These are phyloP conservation scores for Lobosporangium transversale DNA, from an alignment of 192 early-diverging fungal species.

Conservation along the genomic window DNA sequence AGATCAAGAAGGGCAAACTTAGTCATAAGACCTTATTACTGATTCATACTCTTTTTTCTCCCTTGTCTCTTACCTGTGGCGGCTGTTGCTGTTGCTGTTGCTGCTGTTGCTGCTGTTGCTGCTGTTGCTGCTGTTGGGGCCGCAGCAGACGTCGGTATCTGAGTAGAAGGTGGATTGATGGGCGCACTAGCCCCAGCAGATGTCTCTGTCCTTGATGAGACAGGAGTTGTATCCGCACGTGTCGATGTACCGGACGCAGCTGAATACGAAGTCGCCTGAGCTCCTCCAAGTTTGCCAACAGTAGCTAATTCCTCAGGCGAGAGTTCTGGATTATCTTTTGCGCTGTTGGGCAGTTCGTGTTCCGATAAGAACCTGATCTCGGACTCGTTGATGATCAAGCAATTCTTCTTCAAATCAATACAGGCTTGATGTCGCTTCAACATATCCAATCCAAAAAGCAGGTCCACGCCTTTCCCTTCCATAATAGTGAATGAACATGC, in stretches of 20 bases:
- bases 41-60: too few species aligned
- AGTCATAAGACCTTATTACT: too few species aligned
- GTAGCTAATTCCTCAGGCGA: constrained; percentile 43
- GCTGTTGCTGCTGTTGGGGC: constrained; percentile 2
- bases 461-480: constrained; percentile 88
- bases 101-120: not conserved
- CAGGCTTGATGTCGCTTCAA: constrained; percentile 90
- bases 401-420: constrained; percentile 89
- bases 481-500: constrained; percentile 93
- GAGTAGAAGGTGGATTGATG: constrained; percentile 17
- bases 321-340: constrained; percentile 33
- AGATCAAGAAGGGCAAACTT: too few species aligned
- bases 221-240: too few species aligned
- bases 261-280: constrained; percentile 19
- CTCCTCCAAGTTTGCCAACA: constrained; percentile 13
- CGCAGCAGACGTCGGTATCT: constrained; percentile 19
- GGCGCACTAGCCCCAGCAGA: constrained; percentile 40
- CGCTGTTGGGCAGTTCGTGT: constrained; percentile 85
- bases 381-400: constrained; percentile 80
- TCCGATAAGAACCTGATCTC: constrained; percentile 90
- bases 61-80: too few species aligned
- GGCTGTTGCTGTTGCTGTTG: not conserved
- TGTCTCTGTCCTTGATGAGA: constrained; percentile 12
- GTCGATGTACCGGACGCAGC: constrained; percentile 43
- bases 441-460: constrained; percentile 97